phyloP scores from a whole-genome alignment of 495 filamentous ascomycete genomes.

The Aspergillus sclerotiicarbonarius region DNA sequence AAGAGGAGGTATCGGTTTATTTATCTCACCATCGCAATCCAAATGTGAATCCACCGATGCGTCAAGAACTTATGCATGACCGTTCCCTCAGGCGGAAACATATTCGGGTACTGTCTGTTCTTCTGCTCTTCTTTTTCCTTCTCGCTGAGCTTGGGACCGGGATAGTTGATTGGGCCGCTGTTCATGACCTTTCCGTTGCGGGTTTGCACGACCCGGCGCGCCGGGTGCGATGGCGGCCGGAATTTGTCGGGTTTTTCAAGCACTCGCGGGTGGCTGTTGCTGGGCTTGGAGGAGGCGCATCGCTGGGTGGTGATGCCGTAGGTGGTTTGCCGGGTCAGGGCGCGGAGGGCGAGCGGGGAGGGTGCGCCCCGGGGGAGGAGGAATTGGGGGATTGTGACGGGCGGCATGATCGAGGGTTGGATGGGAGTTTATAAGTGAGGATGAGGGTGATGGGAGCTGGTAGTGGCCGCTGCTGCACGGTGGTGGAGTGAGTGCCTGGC shows the following conservation, averaged over 20 bases:
- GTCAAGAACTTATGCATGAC: conserved; percentile 75
- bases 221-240: conserved; percentile 79
- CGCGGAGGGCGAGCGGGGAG: conserved; percentile 28
- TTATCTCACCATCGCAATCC: conserved; percentile 69
- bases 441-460: neutral
- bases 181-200: conserved; percentile 27
- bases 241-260: conserved; percentile 81
- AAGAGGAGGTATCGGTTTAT: neutral
- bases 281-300: conserved; percentile 25
- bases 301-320: conserved; percentile 16
- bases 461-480: neutral
- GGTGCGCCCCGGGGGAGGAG: conserved; percentile 44
- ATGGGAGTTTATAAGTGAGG: neutral
- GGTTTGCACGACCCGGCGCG: conserved; percentile 48
- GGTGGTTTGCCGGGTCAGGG: conserved; percentile 15
- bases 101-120: conserved; percentile 70
- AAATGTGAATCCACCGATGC: conserved; percentile 68
- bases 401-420: conserved; percentile 16
- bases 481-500: too few species aligned
- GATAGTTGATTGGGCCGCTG: conserved; percentile 55
- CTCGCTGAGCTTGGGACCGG: conserved; percentile 60
- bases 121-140: conserved; percentile 60
- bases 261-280: conserved; percentile 50
- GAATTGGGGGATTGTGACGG: conserved; percentile 37
- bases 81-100: conserved; percentile 73